Base-by-base conservation (phyloP, 306 rosid genomes). In the Arachis hypogaea region DNA sequence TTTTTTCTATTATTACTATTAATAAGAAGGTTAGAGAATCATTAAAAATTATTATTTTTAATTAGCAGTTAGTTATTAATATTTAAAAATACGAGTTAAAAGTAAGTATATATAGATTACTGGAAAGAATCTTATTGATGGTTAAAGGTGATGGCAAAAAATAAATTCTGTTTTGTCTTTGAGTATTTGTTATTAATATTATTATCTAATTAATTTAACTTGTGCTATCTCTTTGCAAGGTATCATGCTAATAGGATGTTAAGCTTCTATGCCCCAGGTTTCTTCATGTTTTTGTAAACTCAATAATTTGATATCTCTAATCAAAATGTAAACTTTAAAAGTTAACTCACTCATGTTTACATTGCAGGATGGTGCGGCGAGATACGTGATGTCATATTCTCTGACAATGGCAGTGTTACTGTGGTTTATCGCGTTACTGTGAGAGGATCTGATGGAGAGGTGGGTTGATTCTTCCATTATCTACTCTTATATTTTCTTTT, bases 381-480 rank as follows among this genome's bases (percentile, higher is more conserved):
- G 83, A 85, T 94, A 70, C 89, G 99, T 38, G 99, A 94, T 86
- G 99, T 94, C 9, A 92, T 94, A 80, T 89, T 92, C 82, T 84
- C 99, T 9, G 97, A 92, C 78, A 92, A 89, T 80, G 97, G 96
- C 63, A 79, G 88, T 42, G 97, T 94, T 69, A 92, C 97, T 49
- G 99, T 92, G 57, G 99, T 91, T 2, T 94, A 91, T 76, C 97
- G 99, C 36, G 88, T 94, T 65, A 94, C 99, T 41, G 80, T 94
- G 6, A 83, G 96, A 18, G 99, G 99, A 84, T 94, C 99, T 74
- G 97, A 94, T 76, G 99, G 97, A 77, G 99, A 94, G 97, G 98
- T 87, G 7, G 59, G 89, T 29, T 62, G 71, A 49, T 57, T 6
- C 58, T 71, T 62, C 47, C 63, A 41, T 40, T 18, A 22, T 22